A percentile compares a stretch with the other conserved stretches of the same genome.
These are phyloP conservation scores for Globisporangium takayamanum DNA, from an alignment of 352 stramenopile species.

Conservation along the genomic window DNA sequence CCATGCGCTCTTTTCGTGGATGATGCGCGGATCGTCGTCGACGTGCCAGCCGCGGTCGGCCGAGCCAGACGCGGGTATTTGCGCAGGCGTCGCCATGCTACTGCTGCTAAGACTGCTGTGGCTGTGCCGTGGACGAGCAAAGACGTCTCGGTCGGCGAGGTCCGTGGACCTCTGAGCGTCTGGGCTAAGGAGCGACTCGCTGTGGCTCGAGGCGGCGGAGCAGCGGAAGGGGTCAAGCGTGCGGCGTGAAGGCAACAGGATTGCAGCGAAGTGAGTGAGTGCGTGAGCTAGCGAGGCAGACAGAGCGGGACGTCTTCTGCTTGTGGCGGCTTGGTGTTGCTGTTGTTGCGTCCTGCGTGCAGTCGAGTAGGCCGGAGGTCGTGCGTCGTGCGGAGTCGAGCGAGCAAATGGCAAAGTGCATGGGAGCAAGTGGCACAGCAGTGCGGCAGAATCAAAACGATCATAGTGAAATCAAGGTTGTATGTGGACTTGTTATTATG, in stretches of 20 bases:
- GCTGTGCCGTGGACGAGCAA: neutral
- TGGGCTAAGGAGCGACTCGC: neutral
- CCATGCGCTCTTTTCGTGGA: constrained; percentile 15
- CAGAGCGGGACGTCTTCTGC: neutral
- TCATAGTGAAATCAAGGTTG: too few species aligned
- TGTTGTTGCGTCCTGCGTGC: neutral
- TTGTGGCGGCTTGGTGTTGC: neutral
- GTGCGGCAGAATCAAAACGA: neutral
- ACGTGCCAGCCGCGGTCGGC: constrained; percentile 3
- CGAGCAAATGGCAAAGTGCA: neutral
- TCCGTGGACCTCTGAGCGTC: neutral
- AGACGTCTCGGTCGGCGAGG: neutral
- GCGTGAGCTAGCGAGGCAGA: neutral
- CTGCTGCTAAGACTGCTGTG: neutral
- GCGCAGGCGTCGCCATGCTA: constrained; percentile 9
- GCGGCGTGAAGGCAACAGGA: neutral
- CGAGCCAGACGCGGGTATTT: neutral
- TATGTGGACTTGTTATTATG: too few species aligned
- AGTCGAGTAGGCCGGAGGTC: neutral
- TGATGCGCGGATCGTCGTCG: constrained; percentile 9
- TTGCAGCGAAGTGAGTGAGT: neutral
- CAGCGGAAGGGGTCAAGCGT: neutral
- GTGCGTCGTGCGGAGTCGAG: neutral
- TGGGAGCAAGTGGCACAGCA: neutral
- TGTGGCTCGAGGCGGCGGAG: neutral